phyloP scores from a whole-genome alignment of 805 yeast genomes.

The Saccharomycopsis lassenensis region DNA sequence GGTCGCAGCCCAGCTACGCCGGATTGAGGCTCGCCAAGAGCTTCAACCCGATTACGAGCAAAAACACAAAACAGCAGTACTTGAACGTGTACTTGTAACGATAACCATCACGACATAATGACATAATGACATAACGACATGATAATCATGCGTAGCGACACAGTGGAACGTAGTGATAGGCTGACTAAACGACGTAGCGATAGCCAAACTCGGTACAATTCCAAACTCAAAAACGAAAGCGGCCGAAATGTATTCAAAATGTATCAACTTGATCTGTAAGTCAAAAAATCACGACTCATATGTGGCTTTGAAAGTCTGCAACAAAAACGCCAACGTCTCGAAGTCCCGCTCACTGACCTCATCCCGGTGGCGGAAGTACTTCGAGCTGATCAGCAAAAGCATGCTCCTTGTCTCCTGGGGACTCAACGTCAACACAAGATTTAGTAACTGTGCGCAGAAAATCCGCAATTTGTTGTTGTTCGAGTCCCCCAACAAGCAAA shows the following conservation, averaged over 20 bases:
- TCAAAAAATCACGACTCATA: no score
- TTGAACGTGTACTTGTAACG: slow-evolving; percentile 16
- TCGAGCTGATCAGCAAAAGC: slow-evolving; percentile 35
- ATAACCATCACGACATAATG: no score
- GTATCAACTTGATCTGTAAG: no score
- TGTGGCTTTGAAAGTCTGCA: no score
- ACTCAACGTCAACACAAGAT: slow-evolving; percentile 12
- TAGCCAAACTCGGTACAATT: no score
- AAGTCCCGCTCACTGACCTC: slow-evolving; percentile 31
- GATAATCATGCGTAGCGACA: slow-evolving; percentile 1
- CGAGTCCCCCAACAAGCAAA: slow-evolving; percentile 36
- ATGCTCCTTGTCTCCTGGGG: slow-evolving; percentile 19
- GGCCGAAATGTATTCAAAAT: no score
- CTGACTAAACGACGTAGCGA: no score
- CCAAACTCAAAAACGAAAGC: no score
- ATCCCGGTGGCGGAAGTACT: slow-evolving; percentile 30
- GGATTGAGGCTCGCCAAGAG: slow-evolving; percentile 49
- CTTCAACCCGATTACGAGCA: slow-evolving; percentile 28
- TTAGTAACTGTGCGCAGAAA: slow-evolving; percentile 34
- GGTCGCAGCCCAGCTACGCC: slow-evolving; percentile 62
- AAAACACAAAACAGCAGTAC: slow-evolving; percentile 7
- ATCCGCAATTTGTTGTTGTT: slow-evolving; percentile 37
- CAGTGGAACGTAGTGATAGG: no score
- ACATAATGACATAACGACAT: background rate
- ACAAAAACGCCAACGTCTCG: slow-evolving; percentile 33